Base-by-base conservation (phyloP, 257 asterid species). In the Solanum ahanhuiri region DNA sequence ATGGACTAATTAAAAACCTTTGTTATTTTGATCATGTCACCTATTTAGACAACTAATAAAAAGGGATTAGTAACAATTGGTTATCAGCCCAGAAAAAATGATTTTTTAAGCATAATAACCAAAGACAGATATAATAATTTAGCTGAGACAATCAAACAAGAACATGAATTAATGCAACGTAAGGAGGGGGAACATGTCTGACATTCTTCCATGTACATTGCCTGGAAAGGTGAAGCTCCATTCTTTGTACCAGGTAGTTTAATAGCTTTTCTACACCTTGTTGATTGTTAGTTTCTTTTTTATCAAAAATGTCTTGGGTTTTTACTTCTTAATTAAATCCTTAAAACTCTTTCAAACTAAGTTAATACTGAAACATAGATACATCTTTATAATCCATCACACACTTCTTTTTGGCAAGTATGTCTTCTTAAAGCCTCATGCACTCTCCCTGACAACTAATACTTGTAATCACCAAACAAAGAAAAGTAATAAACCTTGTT, bases 401-500 rank as follows among this genome's bases (percentile, higher is more conserved):
- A 81, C 67, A 28, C 84, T 81, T 81, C 84, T 15, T 81, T 79
- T 48, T 45, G 84, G 67, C 10, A 17, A 81, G 84, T 9, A 48
- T 48, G 60, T 30, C 66, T 81, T 77, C 83, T 43, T 23, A 28
- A 81, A 81, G 28, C 41, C 57, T 58, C 45, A 1, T 33, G 9
- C 72, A 41, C 48, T 14, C 58, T 85, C 66, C 37, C 17, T 39
- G 75, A 81, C 15, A 39, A 75, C 48, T 75, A 81, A 25, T 17
- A 81, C 25, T 9, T 37, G 31, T 60, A 82, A 81, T 28, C 43
- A 82, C n/a, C 73, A 85, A 87, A 81, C 5, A 77, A 67, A 82
- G 84, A 41, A 23, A 71, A 70, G 81, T 86, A 83, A 76, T 84
- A 79, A 89, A 97, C 99, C 98, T 93, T 91, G 81, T 88, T 88